phyloP scores from a whole-genome alignment of 106 monocot species.

The Apostasia ramifera region DNA sequence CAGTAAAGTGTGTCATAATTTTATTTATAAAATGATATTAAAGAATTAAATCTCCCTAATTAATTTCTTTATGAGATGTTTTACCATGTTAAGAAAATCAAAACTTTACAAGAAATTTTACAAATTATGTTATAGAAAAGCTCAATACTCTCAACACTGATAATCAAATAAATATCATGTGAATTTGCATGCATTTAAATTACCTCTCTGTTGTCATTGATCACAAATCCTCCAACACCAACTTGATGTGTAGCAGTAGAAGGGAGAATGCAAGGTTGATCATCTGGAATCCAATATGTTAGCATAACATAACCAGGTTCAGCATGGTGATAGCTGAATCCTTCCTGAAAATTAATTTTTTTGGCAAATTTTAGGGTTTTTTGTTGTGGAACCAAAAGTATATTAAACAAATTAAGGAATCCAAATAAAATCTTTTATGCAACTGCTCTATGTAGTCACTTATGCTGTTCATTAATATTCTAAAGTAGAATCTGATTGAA shows the following conservation, averaged over 20 bases:
- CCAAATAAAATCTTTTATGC: too few species aligned
- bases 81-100: neutral
- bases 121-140: neutral
- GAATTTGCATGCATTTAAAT: neutral
- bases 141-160: too few species aligned
- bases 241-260: slow-evolving; percentile 70
- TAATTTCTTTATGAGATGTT: too few species aligned
- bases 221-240: slow-evolving; percentile 78
- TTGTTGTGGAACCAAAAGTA: too few species aligned
- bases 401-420: too few species aligned
- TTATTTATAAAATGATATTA: too few species aligned
- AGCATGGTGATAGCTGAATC: slow-evolving; percentile 80
- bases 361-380: neutral
- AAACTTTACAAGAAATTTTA: neutral
- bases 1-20: too few species aligned
- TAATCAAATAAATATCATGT: neutral
- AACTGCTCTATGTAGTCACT: too few species aligned
- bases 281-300: slow-evolving; percentile 73
- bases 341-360: slow-evolving; percentile 34
- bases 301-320: slow-evolving; percentile 76
- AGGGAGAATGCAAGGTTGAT: slow-evolving; percentile 56
- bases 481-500: too few species aligned
- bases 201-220: slow-evolving; percentile 78
- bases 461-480: too few species aligned
- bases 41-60: too few species aligned